Evolutionary conservation across 305 asterid genomes (phyloP).

Genomic region (Rubia balearica): DNA sequence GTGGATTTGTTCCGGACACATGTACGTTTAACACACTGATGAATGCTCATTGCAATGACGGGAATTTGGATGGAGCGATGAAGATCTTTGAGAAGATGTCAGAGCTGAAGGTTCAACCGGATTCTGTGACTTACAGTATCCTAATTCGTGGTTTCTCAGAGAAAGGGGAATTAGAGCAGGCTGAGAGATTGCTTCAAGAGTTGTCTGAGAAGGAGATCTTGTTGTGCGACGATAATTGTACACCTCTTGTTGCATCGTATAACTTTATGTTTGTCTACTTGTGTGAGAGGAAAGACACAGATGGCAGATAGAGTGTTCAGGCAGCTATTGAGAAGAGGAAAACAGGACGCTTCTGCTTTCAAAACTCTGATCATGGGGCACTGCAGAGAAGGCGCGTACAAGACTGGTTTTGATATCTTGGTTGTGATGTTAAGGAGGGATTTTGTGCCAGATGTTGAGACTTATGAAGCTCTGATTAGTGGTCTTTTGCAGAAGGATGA

Average conservation of each 20-base stretch:
- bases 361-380: constrained; percentile 69
- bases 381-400: constrained; percentile 50
- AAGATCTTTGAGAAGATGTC: constrained; percentile 55
- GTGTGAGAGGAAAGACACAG: constrained; percentile 49
- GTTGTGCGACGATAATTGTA: constrained; percentile 34
- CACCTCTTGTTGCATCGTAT: constrained; percentile 67
- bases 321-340: constrained; percentile 66
- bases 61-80: constrained; percentile 49
- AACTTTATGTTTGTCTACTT: constrained; percentile 58
- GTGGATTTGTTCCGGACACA: constrained; percentile 57
- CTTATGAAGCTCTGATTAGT: constrained; percentile 49
- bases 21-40: constrained; percentile 77
- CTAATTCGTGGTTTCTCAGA: constrained; percentile 50
- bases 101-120: constrained; percentile 48
- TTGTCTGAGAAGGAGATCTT: constrained; percentile 39
- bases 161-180: constrained; percentile 40
- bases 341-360: constrained; percentile 58
- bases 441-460: constrained; percentile 42
- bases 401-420: constrained; percentile 52
- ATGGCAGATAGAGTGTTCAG: constrained; percentile 74
- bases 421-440: constrained; percentile 69
- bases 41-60: constrained; percentile 47
- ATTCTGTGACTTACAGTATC: constrained; percentile 62
- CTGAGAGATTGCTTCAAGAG: constrained; percentile 59
- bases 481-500: constrained; percentile 46